A percentile compares a stretch with the other conserved stretches of the same genome.
Conservation (phyloP, 345 rosid genomes). For the Dipteronia dyeriana region DNA sequence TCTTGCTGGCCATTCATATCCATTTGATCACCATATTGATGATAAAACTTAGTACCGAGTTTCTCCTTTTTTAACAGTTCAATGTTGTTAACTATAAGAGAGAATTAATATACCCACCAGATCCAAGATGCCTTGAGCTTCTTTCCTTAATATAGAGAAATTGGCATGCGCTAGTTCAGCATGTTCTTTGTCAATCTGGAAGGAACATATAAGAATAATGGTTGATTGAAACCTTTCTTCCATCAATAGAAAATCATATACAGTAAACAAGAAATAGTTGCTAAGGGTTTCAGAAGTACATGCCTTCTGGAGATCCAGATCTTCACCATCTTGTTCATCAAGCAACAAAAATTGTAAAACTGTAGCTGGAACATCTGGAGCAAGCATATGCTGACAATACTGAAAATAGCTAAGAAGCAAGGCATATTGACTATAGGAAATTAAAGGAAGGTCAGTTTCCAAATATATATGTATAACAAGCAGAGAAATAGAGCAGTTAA, state of each 20-base stretch:
- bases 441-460: conserved; percentile 20
- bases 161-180: conserved; percentile 80
- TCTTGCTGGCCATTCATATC: background rate
- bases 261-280: conserved; percentile 5
- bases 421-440: conserved; percentile 70
- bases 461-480: conserved; percentile 13
- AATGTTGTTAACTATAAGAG: background rate
- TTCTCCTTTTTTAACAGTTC: background rate
- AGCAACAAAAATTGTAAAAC: conserved; percentile 75
- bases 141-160: conserved; percentile 79
- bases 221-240: conserved; percentile 1
- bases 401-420: conserved; percentile 91
- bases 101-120: conserved; percentile 45
- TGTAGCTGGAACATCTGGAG: conserved; percentile 78
- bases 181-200: conserved; percentile 86
- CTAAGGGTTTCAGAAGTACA: conserved; percentile 22
- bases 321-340: conserved; percentile 84
- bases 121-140: conserved; percentile 86
- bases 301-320: conserved; percentile 80
- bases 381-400: conserved; percentile 89
- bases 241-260: background rate
- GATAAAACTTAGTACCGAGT: background rate
- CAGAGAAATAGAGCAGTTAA: conserved; percentile 10
- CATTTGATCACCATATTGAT: background rate
- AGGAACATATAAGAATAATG: conserved; percentile 19